Evolutionary conservation across 305 asterid genomes (phyloP).

Genomic region (Fraxinus angustifolia): DNA sequence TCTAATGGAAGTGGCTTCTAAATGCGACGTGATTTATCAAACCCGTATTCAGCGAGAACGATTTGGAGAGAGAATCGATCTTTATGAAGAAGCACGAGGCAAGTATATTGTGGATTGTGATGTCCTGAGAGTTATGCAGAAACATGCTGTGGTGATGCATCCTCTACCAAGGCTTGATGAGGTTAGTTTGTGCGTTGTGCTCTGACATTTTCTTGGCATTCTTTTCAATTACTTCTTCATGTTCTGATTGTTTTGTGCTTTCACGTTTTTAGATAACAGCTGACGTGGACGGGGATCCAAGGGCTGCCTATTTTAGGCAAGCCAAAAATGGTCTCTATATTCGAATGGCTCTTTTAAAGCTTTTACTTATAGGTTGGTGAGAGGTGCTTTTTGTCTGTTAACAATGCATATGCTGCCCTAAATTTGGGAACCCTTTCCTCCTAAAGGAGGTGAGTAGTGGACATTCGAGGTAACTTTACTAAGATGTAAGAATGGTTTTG

Average conservation of each 20-base stretch:
- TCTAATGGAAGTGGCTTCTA: slow-evolving; percentile 77
- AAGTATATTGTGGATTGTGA: slow-evolving; percentile 62
- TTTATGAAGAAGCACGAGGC: slow-evolving; percentile 80
- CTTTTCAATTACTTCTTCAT: not conserved
- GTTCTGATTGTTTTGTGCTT: not conserved
- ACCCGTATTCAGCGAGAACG: slow-evolving; percentile 78
- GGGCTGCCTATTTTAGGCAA: slow-evolving; percentile 95
- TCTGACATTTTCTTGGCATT: not conserved
- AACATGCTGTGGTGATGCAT: slow-evolving; percentile 89
- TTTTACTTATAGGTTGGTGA: slow-evolving; percentile 73
- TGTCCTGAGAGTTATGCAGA: slow-evolving; percentile 67
- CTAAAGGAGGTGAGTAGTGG: not conserved
- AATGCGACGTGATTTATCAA: slow-evolving; percentile 78
- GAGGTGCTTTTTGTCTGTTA: no score
- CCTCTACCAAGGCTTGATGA: slow-evolving; percentile 93
- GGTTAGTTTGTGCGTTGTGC: slow-evolving; percentile 32
- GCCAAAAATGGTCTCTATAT: slow-evolving; percentile 87
- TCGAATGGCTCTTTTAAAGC: slow-evolving; percentile 85
- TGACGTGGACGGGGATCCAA: slow-evolving; percentile 73
- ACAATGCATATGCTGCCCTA: no score
- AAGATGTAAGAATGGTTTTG: not conserved
- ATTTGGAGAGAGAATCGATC: slow-evolving; percentile 72
- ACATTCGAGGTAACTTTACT: not conserved
- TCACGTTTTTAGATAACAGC: slow-evolving; percentile 52
- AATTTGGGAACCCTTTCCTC: no score